These are phyloP conservation scores for Suhomyces atakaporum DNA, from an alignment of 1,139 yeast genomes.

Conservation along the genomic window DNA sequence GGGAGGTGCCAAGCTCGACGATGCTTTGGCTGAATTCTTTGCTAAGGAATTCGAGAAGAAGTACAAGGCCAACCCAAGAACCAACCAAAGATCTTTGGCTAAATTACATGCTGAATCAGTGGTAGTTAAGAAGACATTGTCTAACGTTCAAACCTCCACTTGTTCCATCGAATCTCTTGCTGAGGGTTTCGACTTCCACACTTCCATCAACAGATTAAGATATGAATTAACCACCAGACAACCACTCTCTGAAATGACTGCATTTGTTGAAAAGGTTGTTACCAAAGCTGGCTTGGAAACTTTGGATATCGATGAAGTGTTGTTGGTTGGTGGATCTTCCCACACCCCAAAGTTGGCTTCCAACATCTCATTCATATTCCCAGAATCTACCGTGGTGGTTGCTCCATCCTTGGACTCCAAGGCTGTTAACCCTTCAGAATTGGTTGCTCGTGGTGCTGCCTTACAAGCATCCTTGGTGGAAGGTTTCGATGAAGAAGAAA, in stretches of 20 bases:
- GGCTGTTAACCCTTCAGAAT: conserved; percentile 86
- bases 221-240: conserved; percentile 85
- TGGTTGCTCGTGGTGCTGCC: conserved; percentile 94
- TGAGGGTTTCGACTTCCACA: conserved; percentile 91
- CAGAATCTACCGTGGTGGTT: conserved; percentile 72
- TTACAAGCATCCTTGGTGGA: conserved; percentile 91
- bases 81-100: conserved; percentile 81
- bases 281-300: conserved; percentile 82
- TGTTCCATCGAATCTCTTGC: conserved; percentile 95
- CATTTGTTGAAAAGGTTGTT: conserved; percentile 73
- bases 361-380: conserved; percentile 73
- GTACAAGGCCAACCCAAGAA: conserved; percentile 77
- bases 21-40: conserved; percentile 75
- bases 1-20: conserved; percentile 89
- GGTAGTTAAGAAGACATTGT: conserved; percentile 85
- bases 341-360: conserved; percentile 88
- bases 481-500: conserved; percentile 82
- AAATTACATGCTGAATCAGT: conserved; percentile 85
- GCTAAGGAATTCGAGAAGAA: conserved; percentile 95
- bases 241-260: conserved; percentile 72
- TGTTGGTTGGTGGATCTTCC: conserved; percentile 92
- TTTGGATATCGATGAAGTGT: conserved; percentile 86
- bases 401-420: conserved; percentile 79
- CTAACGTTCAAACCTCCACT: conserved; percentile 85
- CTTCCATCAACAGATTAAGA: conserved; percentile 91